Percentiles rank a stretch among this genome's conserved stretches.
phyloP scores from a whole-genome alignment of 192 early-diverging fungal species.

The Rhizophagus sp. region DNA sequence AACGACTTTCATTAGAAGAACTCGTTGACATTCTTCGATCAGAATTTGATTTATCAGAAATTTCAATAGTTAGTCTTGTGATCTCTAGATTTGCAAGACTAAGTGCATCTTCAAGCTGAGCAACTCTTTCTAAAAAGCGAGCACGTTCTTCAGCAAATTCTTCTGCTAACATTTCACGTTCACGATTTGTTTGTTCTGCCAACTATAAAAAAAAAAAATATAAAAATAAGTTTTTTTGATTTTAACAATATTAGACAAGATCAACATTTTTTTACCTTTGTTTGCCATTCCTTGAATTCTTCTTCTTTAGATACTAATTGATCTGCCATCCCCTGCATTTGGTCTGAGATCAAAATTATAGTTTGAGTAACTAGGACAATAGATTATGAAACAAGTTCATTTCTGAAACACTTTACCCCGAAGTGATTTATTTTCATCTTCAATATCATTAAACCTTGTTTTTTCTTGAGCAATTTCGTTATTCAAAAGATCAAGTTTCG shows the following conservation, averaged over 20 bases:
- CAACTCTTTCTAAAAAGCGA: not conserved
- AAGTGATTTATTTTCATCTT: conserved; percentile 32
- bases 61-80: conserved; percentile 20
- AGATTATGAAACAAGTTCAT: not conserved
- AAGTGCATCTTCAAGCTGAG: conserved; percentile 31
- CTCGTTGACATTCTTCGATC: not conserved
- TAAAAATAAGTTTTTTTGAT: too few relatives aligned
- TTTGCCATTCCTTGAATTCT: conserved; percentile 26
- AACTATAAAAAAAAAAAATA: conserved; percentile 14
- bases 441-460: conserved; percentile 26
- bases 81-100: conserved; percentile 30
- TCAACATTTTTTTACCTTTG: not conserved
- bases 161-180: conserved; percentile 18
- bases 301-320: conserved; percentile 27
- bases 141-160: conserved; percentile 12
- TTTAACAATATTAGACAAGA: too few relatives aligned
- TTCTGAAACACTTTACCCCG: conserved; percentile 6
- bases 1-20: not conserved
- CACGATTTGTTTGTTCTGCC: conserved; percentile 8
- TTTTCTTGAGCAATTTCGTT: conserved; percentile 26
- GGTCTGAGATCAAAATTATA: conserved; percentile 16
- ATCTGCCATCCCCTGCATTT: conserved; percentile 28
- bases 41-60: conserved; percentile 21
- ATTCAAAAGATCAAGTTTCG: conserved; percentile 28
- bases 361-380: not conserved